phyloP scores from a whole-genome alignment of 768 basidiomycete genomes.

The Auricularia auricula-judae region DNA sequence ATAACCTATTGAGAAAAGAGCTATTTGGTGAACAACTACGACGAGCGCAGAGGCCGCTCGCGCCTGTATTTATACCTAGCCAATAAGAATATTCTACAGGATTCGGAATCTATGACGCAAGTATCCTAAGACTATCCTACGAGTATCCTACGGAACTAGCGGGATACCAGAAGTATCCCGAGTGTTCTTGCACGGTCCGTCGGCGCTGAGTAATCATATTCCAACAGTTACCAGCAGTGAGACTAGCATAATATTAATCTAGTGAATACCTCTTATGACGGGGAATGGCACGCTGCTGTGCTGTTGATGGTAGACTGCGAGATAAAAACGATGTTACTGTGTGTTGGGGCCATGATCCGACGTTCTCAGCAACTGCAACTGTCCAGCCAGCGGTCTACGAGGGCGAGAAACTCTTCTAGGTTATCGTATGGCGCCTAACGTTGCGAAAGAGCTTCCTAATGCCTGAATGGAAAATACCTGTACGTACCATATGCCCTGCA shows the following conservation, averaged over 20 bases:
- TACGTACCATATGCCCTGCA: background rate
- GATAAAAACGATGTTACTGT: no score
- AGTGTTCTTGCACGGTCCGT: no score
- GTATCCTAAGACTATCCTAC: background rate
- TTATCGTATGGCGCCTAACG: background rate
- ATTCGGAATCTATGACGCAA: background rate
- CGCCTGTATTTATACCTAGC: background rate
- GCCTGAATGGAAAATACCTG: background rate
- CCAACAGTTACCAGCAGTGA: no score
- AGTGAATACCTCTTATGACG: no score
- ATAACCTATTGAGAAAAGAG: background rate
- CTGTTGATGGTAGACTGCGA: no score
- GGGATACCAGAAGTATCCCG: no score
- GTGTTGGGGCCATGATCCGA: no score
- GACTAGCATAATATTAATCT: no score
- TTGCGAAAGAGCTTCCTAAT: background rate
- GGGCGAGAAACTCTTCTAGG: background rate
- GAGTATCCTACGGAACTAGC: background rate
- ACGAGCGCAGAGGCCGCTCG: no score
- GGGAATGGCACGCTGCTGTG: no score
- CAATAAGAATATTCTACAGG: background rate
- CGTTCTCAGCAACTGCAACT: background rate
- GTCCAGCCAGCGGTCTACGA: background rate
- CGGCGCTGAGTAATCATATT: no score
- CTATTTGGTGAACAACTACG: no score